These are phyloP conservation scores for Grigorovia yakushimaensis DNA, from an alignment of 805 yeast genomes.

Conservation along the genomic window DNA sequence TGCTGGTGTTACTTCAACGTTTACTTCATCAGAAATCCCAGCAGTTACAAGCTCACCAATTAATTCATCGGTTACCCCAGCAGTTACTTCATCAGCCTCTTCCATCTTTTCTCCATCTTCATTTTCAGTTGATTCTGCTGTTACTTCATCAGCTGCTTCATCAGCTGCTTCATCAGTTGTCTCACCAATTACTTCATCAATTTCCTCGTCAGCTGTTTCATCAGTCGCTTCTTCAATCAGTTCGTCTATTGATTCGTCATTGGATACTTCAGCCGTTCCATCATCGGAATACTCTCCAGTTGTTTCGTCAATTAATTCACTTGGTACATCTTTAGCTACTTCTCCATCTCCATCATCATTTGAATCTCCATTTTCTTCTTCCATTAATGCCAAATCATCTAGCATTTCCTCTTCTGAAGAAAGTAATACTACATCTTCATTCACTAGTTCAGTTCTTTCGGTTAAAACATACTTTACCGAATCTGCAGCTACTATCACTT, in stretches of 20 bases:
- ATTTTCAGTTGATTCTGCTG: too few relatives aligned
- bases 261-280: background rate
- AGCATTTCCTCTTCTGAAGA: too few relatives aligned
- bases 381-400: background rate
- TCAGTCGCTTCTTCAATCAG: background rate
- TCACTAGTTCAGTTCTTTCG: slow-evolving; percentile 3
- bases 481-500: background rate
- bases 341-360: too few relatives aligned
- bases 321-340: background rate
- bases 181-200: slow-evolving; percentile 2
- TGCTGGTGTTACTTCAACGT: too few relatives aligned
- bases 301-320: background rate
- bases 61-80: background rate
- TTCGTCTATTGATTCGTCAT: background rate
- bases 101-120: background rate
- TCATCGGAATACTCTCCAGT: background rate
- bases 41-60: background rate
- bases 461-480: too few relatives aligned
- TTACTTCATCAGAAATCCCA: too few relatives aligned
- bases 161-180: background rate
- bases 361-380: background rate
- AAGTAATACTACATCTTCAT: too few relatives aligned
- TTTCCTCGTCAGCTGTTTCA: background rate
- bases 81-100: too few relatives aligned
- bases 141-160: background rate